Evolutionary conservation across 2,329 filamentous ascomycete genomes (phyloP).

Genomic region (Claviceps pazoutovae): DNA sequence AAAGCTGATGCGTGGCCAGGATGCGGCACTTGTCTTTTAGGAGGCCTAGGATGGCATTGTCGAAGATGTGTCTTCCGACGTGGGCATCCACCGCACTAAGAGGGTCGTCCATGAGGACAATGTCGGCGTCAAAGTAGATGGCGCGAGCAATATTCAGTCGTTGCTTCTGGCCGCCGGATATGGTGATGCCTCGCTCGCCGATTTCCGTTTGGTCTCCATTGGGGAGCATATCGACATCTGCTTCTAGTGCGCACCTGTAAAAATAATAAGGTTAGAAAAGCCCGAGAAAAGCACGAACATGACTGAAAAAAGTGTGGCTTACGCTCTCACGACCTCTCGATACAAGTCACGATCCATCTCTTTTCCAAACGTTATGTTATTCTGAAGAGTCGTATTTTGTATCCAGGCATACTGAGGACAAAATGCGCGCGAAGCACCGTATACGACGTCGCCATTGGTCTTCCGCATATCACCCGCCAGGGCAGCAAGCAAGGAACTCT

Average conservation of each 20-base stretch:
- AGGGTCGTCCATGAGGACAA: constrained; percentile 57
- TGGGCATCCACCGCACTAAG: constrained; percentile 57
- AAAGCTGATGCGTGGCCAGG: constrained; percentile 86
- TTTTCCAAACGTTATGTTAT: constrained; percentile 88
- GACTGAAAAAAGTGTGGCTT: constrained; percentile 13
- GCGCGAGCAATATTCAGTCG: constrained; percentile 83
- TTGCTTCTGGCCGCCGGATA: constrained; percentile 92
- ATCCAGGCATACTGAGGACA: constrained; percentile 98
- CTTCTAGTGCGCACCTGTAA: constrained; percentile 58
- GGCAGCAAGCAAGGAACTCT: constrained; percentile 77
- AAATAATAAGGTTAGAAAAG: background rate
- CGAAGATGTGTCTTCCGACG: constrained; percentile 68
- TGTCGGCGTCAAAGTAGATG: constrained; percentile 55
- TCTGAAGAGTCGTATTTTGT: constrained; percentile 72
- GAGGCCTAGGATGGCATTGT: constrained; percentile 82
- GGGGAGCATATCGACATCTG: constrained; percentile 88
- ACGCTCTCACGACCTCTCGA: constrained; percentile 64
- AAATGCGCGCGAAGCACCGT: constrained; percentile 73
- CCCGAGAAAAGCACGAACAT: background rate
- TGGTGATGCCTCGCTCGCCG: constrained; percentile 86
- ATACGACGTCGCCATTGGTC: constrained; percentile 56
- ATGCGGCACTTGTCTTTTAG: constrained; percentile 82
- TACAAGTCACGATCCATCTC: constrained; percentile 67
- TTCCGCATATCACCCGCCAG: constrained; percentile 89
- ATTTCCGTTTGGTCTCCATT: constrained; percentile 83